Conservation (phyloP, 1,139 yeast species). For the Nakaseomyces sp. region DNA sequence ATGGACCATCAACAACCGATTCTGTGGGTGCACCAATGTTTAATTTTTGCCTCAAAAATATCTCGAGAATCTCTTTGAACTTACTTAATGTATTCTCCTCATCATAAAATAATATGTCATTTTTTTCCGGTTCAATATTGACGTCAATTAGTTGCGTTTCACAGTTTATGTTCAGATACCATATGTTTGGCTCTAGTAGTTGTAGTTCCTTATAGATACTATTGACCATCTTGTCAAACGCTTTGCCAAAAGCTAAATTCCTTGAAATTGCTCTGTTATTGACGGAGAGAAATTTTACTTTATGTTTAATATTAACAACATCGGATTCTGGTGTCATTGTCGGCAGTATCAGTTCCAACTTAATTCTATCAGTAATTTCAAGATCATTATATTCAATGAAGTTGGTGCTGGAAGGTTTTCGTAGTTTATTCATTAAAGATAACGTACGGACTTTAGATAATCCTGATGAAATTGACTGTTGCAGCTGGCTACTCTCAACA, state of each 20-base stretch:
- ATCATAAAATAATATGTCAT: conserved; percentile 33
- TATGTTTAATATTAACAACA: conserved; percentile 17
- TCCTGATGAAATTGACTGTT: conserved; percentile 18
- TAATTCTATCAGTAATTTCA: conserved; percentile 11
- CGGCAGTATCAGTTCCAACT: conserved; percentile 27
- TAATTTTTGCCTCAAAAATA: conserved; percentile 5
- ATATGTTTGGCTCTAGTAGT: conserved; percentile 28
- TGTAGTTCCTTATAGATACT: conserved; percentile 19
- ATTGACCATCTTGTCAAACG: conserved; percentile 20
- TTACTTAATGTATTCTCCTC: conserved; percentile 14
- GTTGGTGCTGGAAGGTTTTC: conserved; percentile 14
- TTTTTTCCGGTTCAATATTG: conserved; percentile 41
- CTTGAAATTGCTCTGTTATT: conserved; percentile 32
- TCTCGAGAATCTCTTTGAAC: conserved; percentile 6
- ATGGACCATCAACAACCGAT: background rate
- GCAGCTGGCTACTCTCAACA: conserved; percentile 14
- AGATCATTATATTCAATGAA: conserved; percentile 15
- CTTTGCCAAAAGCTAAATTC: conserved; percentile 28
- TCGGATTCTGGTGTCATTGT: conserved; percentile 27
- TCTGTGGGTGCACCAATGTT: background rate
- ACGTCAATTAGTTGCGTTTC: conserved; percentile 29
- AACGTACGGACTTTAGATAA: conserved; percentile 17
- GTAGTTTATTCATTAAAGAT: conserved; percentile 15
- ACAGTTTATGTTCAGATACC: conserved; percentile 27
- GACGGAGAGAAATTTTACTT: conserved; percentile 28